These are phyloP conservation scores for Raffaelea deltoideospora DNA, from an alignment of 2,329 filamentous ascomycete genomes.

Conservation along the genomic window DNA sequence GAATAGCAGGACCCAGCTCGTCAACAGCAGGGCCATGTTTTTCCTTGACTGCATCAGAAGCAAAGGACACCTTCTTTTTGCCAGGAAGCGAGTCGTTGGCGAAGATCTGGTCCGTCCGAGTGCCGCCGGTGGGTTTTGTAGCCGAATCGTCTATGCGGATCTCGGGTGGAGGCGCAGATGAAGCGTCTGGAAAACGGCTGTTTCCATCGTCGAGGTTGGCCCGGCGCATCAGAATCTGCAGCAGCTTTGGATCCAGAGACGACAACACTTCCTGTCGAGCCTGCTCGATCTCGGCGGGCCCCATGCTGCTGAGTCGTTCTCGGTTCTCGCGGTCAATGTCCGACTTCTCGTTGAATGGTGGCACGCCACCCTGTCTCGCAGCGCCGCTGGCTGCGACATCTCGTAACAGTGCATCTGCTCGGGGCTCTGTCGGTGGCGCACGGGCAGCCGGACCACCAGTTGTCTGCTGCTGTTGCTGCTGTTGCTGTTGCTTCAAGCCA, in stretches of 20 bases:
- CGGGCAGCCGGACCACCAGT: no score
- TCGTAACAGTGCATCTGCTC: conserved; percentile 2
- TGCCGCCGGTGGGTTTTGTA: background rate
- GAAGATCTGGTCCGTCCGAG: no score
- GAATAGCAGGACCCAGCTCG: no score
- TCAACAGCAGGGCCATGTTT: no score
- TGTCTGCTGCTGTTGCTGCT: conserved; percentile 8
- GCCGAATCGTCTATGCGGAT: conserved; percentile 2
- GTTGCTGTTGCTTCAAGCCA: conserved; percentile 61
- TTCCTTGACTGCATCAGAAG: no score
- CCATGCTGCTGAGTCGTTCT: conserved; percentile 62
- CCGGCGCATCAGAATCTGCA: conserved; percentile 62
- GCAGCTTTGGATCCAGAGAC: conserved; percentile 57
- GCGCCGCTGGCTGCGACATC: background rate
- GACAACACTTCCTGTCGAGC: conserved; percentile 68
- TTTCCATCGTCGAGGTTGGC: conserved; percentile 55
- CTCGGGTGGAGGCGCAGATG: conserved; percentile 1
- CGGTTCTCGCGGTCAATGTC: conserved; percentile 75
- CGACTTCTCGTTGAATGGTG: conserved; percentile 41
- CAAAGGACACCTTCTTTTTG: conserved; percentile 16
- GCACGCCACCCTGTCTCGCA: background rate
- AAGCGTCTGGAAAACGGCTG: conserved; percentile 11
- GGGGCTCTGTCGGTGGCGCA: no score
- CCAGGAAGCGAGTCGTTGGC: background rate
- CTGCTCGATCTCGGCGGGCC: conserved; percentile 61